Evolutionary conservation across 2,329 filamentous ascomycete genomes (phyloP).

Genomic region (Apiospora sp.): DNA sequence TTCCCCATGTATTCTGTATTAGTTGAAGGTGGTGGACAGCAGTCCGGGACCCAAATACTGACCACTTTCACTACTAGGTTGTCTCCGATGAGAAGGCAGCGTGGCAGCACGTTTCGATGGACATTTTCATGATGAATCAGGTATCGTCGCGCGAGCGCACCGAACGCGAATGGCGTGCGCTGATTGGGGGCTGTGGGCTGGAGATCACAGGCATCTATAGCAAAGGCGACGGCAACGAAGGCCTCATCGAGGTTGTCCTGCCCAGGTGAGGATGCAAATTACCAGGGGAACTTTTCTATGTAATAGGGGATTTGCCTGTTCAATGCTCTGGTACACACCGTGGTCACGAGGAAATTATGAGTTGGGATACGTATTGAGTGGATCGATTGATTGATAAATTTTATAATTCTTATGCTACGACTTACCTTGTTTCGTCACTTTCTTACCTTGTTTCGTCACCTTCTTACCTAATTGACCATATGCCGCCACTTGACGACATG

Average conservation of each 20-base stretch:
- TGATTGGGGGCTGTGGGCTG: conserved; percentile 27
- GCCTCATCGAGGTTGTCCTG: conserved; percentile 17
- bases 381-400: background rate
- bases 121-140: conserved; percentile 33
- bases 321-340: no score
- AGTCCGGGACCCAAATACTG: background rate
- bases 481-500: background rate
- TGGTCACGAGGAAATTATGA: no score
- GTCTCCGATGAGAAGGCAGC: conserved; percentile 30
- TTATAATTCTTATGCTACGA: background rate
- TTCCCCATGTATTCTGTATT: background rate
- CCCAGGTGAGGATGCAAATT: background rate
- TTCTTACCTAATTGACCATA: background rate
- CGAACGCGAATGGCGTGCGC: conserved; percentile 30
- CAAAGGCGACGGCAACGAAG: conserved; percentile 21
- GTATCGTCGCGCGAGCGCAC: conserved; percentile 31
- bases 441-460: no score
- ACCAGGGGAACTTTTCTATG: no score
- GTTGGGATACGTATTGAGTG: background rate
- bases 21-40: background rate
- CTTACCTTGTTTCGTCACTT: background rate
- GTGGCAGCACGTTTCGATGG: conserved; percentile 32
- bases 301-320: no score
- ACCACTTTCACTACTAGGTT: conserved; percentile 24
- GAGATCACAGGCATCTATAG: conserved; percentile 17